Evolutionary conservation across 2,329 filamentous ascomycete species (phyloP).

Genomic region (Esteya vermicola): DNA sequence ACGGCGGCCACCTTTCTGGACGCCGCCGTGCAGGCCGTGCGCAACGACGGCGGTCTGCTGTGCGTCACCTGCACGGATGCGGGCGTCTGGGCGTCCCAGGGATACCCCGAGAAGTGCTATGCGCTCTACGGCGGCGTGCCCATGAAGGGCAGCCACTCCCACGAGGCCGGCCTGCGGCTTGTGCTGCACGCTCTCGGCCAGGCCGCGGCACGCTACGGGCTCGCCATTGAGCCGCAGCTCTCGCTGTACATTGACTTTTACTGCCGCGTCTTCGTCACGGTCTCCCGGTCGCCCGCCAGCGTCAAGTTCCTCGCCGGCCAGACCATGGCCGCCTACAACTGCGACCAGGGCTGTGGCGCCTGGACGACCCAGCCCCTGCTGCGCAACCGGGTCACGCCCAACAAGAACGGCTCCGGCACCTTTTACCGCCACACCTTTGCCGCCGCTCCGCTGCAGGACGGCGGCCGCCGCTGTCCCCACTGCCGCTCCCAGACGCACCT

Average conservation of each 20-base stretch:
- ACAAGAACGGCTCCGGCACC: slow-evolving; percentile 54
- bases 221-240: slow-evolving; percentile 79
- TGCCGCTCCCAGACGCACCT: slow-evolving; percentile 80
- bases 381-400: slow-evolving; percentile 48
- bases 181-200: slow-evolving; percentile 72
- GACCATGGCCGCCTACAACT: slow-evolving; percentile 86
- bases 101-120: slow-evolving; percentile 88
- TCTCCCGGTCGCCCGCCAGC: slow-evolving; percentile 64
- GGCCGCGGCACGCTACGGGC: slow-evolving; percentile 69
- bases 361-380: slow-evolving; percentile 75
- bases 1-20: slow-evolving; percentile 89
- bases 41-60: slow-evolving; percentile 72
- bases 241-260: slow-evolving; percentile 97
- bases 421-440: slow-evolving; percentile 71
- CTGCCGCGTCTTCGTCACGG: slow-evolving; percentile 71
- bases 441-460: slow-evolving; percentile 54
- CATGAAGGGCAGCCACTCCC: slow-evolving; percentile 69
- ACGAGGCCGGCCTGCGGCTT: slow-evolving; percentile 78
- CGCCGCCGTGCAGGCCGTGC: slow-evolving; percentile 71
- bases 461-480: slow-evolving; percentile 57
- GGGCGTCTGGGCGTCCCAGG: slow-evolving; percentile 84
- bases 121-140: slow-evolving; percentile 87
- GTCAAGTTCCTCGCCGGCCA: slow-evolving; percentile 87
- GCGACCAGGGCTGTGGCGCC: slow-evolving; percentile 79
- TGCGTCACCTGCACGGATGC: slow-evolving; percentile 96